Evolutionary conservation across 2,329 filamentous ascomycete genomes (phyloP).

Genomic region (Fusarium concolor): DNA sequence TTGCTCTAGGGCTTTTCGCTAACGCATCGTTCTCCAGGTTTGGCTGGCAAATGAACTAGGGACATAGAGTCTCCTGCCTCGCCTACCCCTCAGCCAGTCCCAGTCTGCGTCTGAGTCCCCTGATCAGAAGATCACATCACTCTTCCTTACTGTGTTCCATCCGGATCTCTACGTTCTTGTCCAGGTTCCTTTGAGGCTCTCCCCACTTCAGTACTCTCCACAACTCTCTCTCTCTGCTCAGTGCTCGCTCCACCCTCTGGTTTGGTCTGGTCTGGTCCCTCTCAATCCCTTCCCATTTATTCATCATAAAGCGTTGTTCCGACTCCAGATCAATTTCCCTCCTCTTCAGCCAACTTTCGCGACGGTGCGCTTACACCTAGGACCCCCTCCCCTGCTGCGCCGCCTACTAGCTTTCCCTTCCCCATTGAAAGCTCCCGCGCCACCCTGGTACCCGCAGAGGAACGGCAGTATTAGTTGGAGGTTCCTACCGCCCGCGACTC

Average conservation of each 20-base stretch:
- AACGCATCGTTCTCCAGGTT: conserved; percentile 41
- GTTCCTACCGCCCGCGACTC: conserved; percentile 40
- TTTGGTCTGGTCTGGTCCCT: background rate
- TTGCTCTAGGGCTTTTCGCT: conserved; percentile 41
- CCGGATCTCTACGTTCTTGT: conserved; percentile 28
- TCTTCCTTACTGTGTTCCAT: conserved; percentile 27
- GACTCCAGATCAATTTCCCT: conserved; percentile 29
- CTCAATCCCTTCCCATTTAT: conserved; percentile 12
- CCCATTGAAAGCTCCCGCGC: conserved; percentile 35
- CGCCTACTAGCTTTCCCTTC: conserved; percentile 34
- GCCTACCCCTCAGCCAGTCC: conserved; percentile 32
- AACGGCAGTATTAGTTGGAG: conserved; percentile 43
- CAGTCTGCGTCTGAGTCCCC: conserved; percentile 17
- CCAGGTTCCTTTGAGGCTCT: conserved; percentile 26
- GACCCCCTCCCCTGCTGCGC: conserved; percentile 38
- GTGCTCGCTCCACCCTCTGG: conserved; percentile 27
- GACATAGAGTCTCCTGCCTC: conserved; percentile 33
- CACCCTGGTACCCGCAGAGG: conserved; percentile 30
- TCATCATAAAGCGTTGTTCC: conserved; percentile 34
- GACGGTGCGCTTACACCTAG: conserved; percentile 30
- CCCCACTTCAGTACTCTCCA: conserved; percentile 38
- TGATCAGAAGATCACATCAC: conserved; percentile 40
- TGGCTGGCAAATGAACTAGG: conserved; percentile 40
- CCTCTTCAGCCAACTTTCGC: conserved; percentile 22
- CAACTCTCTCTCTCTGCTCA: conserved; percentile 17